Evolutionary conservation across 371 early-diverging fungal genomes (phyloP).

Genomic region (Rhizopus sp.): DNA sequence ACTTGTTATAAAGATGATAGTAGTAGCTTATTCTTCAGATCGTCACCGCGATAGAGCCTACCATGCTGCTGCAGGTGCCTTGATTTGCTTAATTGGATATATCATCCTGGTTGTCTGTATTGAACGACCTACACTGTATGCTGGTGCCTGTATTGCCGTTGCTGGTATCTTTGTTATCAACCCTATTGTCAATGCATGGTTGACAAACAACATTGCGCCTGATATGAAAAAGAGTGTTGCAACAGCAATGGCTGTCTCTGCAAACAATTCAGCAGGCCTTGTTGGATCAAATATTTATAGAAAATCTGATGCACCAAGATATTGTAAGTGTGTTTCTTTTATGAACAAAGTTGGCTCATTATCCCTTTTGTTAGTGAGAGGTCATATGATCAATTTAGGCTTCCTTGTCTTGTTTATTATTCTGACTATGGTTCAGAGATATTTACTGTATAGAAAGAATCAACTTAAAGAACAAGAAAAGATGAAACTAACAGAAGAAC

Average conservation of each 20-base stretch:
- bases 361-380: slow-evolving; percentile 31
- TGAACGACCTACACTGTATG: slow-evolving; percentile 23
- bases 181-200: slow-evolving; percentile 53
- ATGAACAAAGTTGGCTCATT: neutral
- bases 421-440: slow-evolving; percentile 31
- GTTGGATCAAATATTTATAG: slow-evolving; percentile 50
- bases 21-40: slow-evolving; percentile 43
- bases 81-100: slow-evolving; percentile 39
- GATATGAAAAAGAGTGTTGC: slow-evolving; percentile 52
- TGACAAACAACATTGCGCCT: slow-evolving; percentile 48
- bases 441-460: slow-evolving; percentile 28
- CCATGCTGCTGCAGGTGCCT: slow-evolving; percentile 43
- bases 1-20: slow-evolving; percentile 34
- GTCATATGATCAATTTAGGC: slow-evolving; percentile 34
- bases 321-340: slow-evolving; percentile 23
- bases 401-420: slow-evolving; percentile 37
- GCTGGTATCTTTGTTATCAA: slow-evolving; percentile 49
- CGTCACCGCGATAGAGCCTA: slow-evolving; percentile 37
- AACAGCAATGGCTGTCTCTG: slow-evolving; percentile 52
- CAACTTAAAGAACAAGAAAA: slow-evolving; percentile 8
- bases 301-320: slow-evolving; percentile 47
- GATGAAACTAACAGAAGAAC: slow-evolving; percentile 11
- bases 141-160: slow-evolving; percentile 45
- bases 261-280: slow-evolving; percentile 51
- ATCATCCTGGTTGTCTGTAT: slow-evolving; percentile 27